Conservation (phyloP, 2,329 filamentous ascomycete species). For the Catunica adiposa region DNA sequence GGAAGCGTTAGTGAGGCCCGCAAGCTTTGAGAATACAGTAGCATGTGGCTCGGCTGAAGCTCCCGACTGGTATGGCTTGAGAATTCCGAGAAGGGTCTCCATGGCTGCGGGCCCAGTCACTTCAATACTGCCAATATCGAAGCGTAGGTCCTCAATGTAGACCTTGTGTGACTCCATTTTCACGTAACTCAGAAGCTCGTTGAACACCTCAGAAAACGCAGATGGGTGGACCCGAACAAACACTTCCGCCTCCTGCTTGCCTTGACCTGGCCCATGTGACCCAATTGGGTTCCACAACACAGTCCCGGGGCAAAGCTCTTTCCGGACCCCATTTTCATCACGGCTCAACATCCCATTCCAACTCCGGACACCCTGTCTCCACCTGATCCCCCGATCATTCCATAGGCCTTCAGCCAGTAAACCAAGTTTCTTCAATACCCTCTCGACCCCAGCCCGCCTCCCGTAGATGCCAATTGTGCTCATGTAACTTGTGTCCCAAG, state of each 20-base stretch:
- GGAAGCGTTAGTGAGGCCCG: constrained; percentile 48
- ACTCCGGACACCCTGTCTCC: constrained; percentile 40
- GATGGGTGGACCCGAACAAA: constrained; percentile 72
- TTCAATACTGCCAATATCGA: constrained; percentile 46
- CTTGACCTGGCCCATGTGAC: background rate
- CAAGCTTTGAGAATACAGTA: constrained; percentile 34
- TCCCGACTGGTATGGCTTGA: constrained; percentile 34
- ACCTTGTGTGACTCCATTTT: constrained; percentile 46
- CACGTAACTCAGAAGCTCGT: constrained; percentile 39
- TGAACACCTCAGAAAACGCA: constrained; percentile 54
- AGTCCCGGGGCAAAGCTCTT: constrained; percentile 54
- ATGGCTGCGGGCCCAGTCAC: constrained; percentile 54
- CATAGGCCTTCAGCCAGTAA: constrained; percentile 43
- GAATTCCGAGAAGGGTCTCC: constrained; percentile 54
- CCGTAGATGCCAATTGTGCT: constrained; percentile 71
- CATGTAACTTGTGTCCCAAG: constrained; percentile 92
- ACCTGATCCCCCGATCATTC: constrained; percentile 49
- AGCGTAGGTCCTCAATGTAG: constrained; percentile 51
- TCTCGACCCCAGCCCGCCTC: constrained; percentile 41
- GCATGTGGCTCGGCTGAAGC: constrained; percentile 25
- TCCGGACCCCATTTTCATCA: constrained; percentile 33
- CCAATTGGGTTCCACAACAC: constrained; percentile 53
- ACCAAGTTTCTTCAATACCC: constrained; percentile 49
- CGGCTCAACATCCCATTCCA: constrained; percentile 35
- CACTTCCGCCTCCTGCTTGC: constrained; percentile 23